phyloP scores from a whole-genome alignment of 2,329 filamentous ascomycete genomes.

The Eurotiales sp. region DNA sequence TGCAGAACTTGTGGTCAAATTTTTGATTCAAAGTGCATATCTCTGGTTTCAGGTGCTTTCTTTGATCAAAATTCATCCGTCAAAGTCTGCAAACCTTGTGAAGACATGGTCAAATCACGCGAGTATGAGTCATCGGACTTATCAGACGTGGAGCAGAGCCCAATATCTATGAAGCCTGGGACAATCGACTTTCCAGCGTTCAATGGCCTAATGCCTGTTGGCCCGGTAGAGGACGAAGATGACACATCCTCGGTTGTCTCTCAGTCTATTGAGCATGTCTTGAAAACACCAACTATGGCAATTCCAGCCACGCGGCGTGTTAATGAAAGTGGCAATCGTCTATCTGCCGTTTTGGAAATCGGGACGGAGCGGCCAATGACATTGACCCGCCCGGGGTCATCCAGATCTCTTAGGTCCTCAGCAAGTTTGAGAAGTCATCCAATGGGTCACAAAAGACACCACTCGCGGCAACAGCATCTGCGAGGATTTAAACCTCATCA shows the following conservation, averaged over 20 bases:
- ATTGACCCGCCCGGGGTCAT: conserved; percentile 89
- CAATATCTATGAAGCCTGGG: conserved; percentile 62
- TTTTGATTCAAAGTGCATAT: conserved; percentile 94
- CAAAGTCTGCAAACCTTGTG: conserved; percentile 87
- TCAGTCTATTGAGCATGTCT: conserved; percentile 44
- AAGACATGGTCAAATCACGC: conserved; percentile 83
- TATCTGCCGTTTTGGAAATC: conserved; percentile 86
- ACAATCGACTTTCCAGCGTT: conserved; percentile 10
- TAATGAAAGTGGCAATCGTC: conserved; percentile 74
- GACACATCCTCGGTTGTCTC: conserved; percentile 46
- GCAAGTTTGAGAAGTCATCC: conserved; percentile 69
- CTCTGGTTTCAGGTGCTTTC: conserved; percentile 77
- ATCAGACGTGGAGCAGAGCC: conserved; percentile 66
- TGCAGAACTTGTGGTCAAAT: conserved; percentile 96
- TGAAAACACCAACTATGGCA: conserved; percentile 58
- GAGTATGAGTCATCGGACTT: conserved; percentile 91
- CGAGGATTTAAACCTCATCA: conserved; percentile 67
- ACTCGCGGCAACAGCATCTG: conserved; percentile 81
- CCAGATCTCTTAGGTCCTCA: conserved; percentile 77
- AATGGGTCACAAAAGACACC: conserved; percentile 76
- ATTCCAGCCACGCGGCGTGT: conserved; percentile 62
- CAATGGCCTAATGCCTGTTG: conserved; percentile 49
- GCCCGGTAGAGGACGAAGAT: conserved; percentile 43
- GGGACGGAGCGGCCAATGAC: conserved; percentile 69
- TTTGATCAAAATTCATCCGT: conserved; percentile 84